Conservation (phyloP, 2,329 filamentous ascomycete species). For the Mycosphaerelloides madeirae region DNA sequence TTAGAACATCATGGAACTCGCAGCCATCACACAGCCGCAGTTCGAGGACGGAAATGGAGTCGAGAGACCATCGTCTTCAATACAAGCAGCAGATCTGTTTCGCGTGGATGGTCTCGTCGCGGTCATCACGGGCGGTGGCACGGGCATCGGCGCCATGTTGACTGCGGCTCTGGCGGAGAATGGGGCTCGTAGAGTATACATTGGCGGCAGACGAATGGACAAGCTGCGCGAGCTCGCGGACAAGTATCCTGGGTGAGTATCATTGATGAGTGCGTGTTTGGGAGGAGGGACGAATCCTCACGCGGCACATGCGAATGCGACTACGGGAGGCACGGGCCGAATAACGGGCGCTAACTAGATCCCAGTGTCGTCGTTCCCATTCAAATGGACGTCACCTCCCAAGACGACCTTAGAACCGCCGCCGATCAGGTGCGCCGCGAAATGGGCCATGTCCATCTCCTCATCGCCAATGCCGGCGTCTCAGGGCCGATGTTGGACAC, state of each 20-base stretch:
- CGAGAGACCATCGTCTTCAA: too few species aligned
- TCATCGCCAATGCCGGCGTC: conserved; percentile 34
- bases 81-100: conserved; percentile 45
- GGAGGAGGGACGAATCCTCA: conserved; percentile 33
- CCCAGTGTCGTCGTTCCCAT: conserved; percentile 38
- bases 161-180: conserved; percentile 41
- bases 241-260: conserved; percentile 42
- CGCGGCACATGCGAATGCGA: conserved; percentile 10
- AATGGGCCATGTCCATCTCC: conserved; percentile 28
- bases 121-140: conserved; percentile 51
- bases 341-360: conserved; percentile 39
- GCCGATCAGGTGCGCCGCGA: conserved; percentile 36
- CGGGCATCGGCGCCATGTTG: conserved; percentile 44
- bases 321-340: too few species aligned
- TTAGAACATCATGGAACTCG: too few species aligned
- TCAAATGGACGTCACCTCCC: conserved; percentile 41
- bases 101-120: conserved; percentile 48
- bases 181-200: conserved; percentile 49
- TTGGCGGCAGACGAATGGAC: conserved; percentile 46
- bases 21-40: too few species aligned
- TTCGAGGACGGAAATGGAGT: too few species aligned
- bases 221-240: conserved; percentile 40
- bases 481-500: not conserved
- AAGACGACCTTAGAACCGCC: conserved; percentile 34
- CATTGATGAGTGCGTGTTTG: conserved; percentile 60